Base-by-base conservation (phyloP, 805 yeast species). In the Saccharomycopsis synnaedendra region DNA sequence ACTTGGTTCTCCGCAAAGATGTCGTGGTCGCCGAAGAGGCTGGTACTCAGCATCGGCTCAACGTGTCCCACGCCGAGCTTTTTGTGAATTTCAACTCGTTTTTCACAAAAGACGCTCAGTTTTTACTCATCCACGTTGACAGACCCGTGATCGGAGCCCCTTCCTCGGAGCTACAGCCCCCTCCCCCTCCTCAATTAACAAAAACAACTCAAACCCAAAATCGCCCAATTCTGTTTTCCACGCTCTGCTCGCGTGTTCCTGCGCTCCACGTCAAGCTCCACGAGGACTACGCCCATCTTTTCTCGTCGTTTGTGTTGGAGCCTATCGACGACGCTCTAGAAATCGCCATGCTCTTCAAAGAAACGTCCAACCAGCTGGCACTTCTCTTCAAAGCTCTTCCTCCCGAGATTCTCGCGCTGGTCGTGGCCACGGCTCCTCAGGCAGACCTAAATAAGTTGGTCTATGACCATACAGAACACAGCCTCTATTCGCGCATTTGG, bases 401-500 rank as follows among this genome's bases (percentile, higher is more conserved):
- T 19, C 53, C 51, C n/a, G 59, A 56, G 1, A 44, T 57, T 3
- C 51, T 61, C 4, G 54, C 66, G 3, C 45, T 55, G 3, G 54
- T 64, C 6, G 48, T 56, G 5, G 52, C 56, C 11, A 38, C 34
- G 8, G 61, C 67, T 39, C 72, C 75, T 0, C 61, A 58, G 1
- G 51, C 71, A 11, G 76, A 80, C 49, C 62, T 78, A 53, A 75
- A 69, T 54, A 69, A 68, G 49, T 66, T 78, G 41, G 68, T 87
- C 1, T 82, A 79, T 56, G 78, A 77, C 47, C 85, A 85, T 55
- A 80, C 85, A 10, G 96, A 89, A 56, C 56, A 71, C 51, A 78
- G 79, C 48, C 60, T 86, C 33, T 82, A 78, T 56, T 83, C 77
- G 53, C 75, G 73, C 51, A 58, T 87, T 5, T 85, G 95, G 93